Conservation (phyloP, 768 basidiomycete species). For the Boletus tomentosulus region DNA sequence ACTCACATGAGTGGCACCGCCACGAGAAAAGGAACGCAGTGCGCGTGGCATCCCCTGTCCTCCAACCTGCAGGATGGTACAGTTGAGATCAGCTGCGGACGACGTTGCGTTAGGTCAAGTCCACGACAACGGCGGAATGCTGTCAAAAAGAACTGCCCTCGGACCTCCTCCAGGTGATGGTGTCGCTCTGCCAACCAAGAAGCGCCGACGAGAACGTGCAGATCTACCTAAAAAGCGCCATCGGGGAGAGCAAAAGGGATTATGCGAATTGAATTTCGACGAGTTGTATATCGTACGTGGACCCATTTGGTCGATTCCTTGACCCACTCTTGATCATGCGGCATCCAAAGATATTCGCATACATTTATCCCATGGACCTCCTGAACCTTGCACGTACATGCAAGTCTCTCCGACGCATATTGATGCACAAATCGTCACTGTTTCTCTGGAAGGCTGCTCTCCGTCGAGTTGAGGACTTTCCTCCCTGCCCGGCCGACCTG, state of each 20-base stretch:
- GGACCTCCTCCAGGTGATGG: neutral
- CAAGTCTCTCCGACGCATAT: conserved; percentile 35
- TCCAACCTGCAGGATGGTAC: conserved; percentile 8
- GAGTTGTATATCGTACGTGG: conserved; percentile 18
- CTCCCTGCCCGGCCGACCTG: conserved; percentile 42
- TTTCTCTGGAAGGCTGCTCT: conserved; percentile 28
- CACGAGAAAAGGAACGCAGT: conserved; percentile 10
- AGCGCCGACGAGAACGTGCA: neutral
- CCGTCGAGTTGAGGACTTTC: conserved; percentile 35
- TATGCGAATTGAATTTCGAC: conserved; percentile 18
- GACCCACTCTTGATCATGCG: neutral
- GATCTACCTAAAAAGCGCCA: conserved; percentile 7
- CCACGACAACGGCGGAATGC: neutral
- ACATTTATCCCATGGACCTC: conserved; percentile 34
- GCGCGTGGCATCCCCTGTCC: conserved; percentile 31
- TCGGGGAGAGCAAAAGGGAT: conserved; percentile 2
- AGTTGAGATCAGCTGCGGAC: neutral
- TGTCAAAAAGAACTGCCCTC: neutral
- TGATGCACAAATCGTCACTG: conserved; percentile 31
- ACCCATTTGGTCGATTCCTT: neutral
- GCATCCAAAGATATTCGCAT: conserved; percentile 35
- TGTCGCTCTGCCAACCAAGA: neutral
- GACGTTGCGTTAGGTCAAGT: neutral
- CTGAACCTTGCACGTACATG: conserved; percentile 39
- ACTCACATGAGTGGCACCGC: conserved; percentile 9